phyloP scores from a whole-genome alignment of 192 early-diverging fungal species.

The Polychytrium aggregatum region DNA sequence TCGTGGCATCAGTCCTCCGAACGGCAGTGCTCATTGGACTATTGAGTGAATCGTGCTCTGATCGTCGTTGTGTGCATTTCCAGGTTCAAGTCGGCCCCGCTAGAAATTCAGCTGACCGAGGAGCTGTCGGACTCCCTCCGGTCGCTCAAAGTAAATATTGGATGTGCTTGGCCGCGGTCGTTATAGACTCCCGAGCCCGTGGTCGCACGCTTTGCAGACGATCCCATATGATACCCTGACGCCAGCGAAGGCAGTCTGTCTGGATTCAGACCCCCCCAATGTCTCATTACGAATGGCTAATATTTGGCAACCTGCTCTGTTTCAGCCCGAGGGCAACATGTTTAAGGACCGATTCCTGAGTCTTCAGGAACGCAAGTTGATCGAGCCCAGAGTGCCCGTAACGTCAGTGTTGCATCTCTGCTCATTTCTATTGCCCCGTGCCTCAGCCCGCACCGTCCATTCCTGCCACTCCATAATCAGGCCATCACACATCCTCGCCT shows the following conservation, averaged over 20 bases:
- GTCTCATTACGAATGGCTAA: not conserved
- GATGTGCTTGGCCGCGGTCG: not conserved
- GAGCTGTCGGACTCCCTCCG: slow-evolving; percentile 31
- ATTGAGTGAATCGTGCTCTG: no score
- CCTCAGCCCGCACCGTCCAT: no score
- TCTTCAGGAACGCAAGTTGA: slow-evolving; percentile 34
- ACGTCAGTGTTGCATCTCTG: slow-evolving; percentile 9
- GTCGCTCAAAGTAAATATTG: slow-evolving; percentile 14
- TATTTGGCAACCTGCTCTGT: not conserved
- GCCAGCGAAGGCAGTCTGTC: no score
- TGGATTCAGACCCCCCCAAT: no score
- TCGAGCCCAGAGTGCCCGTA: slow-evolving; percentile 39
- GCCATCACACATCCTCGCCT: no score
- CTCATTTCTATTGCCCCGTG: no score
- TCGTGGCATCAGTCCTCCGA: no score
- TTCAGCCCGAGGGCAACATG: slow-evolving; percentile 44
- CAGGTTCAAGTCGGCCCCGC: slow-evolving; percentile 19
- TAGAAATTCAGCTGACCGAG: slow-evolving; percentile 38
- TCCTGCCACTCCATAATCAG: no score
- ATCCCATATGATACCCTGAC: no score
- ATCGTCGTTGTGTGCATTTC: not conserved
- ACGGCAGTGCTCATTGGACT: no score
- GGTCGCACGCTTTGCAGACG: no score
- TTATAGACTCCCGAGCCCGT: no score
- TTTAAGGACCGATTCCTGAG: slow-evolving; percentile 37